These are phyloP conservation scores for Candida methanosorbosa DNA, from an alignment of 805 yeast genomes.

Conservation along the genomic window DNA sequence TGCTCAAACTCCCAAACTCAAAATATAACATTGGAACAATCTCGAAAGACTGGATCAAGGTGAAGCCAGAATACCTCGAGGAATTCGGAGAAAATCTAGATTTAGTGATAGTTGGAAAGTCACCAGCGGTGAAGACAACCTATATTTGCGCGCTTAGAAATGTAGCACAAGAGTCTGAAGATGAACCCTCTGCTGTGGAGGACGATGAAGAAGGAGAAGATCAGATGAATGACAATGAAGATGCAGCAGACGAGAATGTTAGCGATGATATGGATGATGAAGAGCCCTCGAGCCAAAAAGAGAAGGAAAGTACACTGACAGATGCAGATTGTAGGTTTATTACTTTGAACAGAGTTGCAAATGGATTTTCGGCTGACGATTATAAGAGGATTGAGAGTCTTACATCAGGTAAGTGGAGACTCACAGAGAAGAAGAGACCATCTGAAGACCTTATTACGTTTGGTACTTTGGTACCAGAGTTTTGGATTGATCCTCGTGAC, in stretches of 20 bases:
- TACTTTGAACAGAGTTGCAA: slow-evolving; percentile 74
- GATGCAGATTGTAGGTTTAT: slow-evolving; percentile 30
- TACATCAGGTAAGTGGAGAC: slow-evolving; percentile 57
- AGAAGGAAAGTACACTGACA: too few relatives aligned
- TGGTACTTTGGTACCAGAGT: slow-evolving; percentile 54
- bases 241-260: neutral
- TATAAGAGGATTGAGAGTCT: slow-evolving; percentile 46
- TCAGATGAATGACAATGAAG: neutral
- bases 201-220: slow-evolving; percentile 2
- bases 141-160: slow-evolving; percentile 65
- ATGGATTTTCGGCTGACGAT: slow-evolving; percentile 67
- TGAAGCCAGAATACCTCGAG: slow-evolving; percentile 84
- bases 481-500: slow-evolving; percentile 74
- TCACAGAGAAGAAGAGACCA: slow-evolving; percentile 28
- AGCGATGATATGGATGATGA: too few relatives aligned
- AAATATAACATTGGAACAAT: slow-evolving; percentile 55
- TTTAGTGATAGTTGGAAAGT: slow-evolving; percentile 69
- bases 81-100: slow-evolving; percentile 86
- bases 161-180: slow-evolving; percentile 14
- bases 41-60: slow-evolving; percentile 64
- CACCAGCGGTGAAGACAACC: slow-evolving; percentile 61
- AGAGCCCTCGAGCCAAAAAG: neutral
- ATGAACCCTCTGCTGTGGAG: slow-evolving; percentile 2
- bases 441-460: slow-evolving; percentile 37
- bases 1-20: slow-evolving; percentile 57